Evolutionary conservation across 176 grass and related monocot genomes (phyloP).

Genomic region (Musa itinerans): DNA sequence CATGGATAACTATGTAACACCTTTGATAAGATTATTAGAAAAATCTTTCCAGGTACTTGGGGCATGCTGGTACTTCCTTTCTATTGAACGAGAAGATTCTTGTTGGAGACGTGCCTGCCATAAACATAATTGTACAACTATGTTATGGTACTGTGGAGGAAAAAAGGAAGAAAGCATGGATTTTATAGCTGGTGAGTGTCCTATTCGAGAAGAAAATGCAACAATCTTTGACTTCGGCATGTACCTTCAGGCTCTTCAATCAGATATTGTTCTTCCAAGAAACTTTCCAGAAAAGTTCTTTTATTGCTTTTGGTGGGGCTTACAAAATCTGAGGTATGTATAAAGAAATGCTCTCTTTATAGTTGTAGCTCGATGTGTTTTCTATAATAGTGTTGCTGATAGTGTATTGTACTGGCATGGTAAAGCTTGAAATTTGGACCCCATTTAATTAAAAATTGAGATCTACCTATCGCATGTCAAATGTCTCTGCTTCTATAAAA

Average conservation of each 20-base stretch:
- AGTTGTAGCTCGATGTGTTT: background rate
- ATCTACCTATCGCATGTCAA: no score
- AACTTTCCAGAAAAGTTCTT: constrained; percentile 2
- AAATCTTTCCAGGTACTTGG: constrained; percentile 9
- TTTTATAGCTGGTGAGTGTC: background rate
- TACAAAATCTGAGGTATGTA: constrained; percentile 5
- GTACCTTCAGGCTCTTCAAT: constrained; percentile 7
- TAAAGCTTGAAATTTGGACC: no score
- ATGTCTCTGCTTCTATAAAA: no score
- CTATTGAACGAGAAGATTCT: constrained; percentile 4
- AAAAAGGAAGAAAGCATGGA: background rate
- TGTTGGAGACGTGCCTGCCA: constrained; percentile 4
- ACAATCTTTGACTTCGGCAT: constrained; percentile 3
- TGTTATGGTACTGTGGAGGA: background rate
- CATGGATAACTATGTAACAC: background rate
- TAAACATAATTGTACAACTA: background rate
- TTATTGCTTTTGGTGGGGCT: constrained; percentile 15
- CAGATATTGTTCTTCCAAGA: constrained; percentile 2
- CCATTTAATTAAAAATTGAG: no score
- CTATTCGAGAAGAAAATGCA: background rate
- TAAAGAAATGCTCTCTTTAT: background rate
- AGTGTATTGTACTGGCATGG: no score
- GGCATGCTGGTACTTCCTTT: constrained; percentile 9
- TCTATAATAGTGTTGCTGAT: no score
- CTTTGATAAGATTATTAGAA: background rate